A percentile compares a stretch with the other conserved stretches of the same genome.
Evolutionary conservation across 129 eudicot species (phyloP).

Genomic region (Ambrosia trifida): DNA sequence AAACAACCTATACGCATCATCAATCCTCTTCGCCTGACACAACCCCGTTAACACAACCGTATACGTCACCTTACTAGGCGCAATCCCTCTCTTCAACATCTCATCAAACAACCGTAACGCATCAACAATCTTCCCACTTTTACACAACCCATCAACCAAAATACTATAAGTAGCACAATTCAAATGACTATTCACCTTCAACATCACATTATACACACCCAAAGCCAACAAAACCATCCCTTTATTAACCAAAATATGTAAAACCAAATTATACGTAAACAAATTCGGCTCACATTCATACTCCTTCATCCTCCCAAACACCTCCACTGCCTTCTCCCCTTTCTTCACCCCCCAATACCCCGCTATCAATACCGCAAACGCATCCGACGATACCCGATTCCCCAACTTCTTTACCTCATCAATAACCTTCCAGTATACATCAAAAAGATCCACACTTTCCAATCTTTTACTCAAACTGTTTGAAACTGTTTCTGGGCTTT

Average conservation of each 20-base stretch:
- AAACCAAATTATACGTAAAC: constrained; percentile 49
- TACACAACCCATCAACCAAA: constrained; percentile 80
- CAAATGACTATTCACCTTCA: constrained; percentile 56
- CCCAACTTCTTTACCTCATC: constrained; percentile 40
- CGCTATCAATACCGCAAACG: constrained; percentile 53
- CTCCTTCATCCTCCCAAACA: constrained; percentile 77
- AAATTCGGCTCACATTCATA: constrained; percentile 51
- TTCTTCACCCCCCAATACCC: constrained; percentile 51
- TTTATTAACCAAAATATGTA: constrained; percentile 57
- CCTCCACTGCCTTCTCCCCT: constrained; percentile 58
- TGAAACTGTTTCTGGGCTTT: background rate
- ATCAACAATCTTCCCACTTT: constrained; percentile 50
- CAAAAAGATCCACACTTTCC: constrained; percentile 32
- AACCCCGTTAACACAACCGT: constrained; percentile 67
- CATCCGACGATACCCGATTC: constrained; percentile 30
- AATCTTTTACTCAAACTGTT: constrained; percentile 33
- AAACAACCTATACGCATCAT: constrained; percentile 62
- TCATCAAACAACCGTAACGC: constrained; percentile 68
- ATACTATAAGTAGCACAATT: constrained; percentile 62
- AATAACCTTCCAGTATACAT: constrained; percentile 54
- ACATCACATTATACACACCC: constrained; percentile 68
- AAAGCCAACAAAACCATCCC: constrained; percentile 57
- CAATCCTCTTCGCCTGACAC: constrained; percentile 56
- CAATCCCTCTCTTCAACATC: constrained; percentile 57
- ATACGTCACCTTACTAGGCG: constrained; percentile 58